A percentile compares a stretch with the other conserved stretches of the same genome.
Evolutionary conservation across 2,329 filamentous ascomycete genomes (phyloP).

Genomic region (Apiospora hydei): DNA sequence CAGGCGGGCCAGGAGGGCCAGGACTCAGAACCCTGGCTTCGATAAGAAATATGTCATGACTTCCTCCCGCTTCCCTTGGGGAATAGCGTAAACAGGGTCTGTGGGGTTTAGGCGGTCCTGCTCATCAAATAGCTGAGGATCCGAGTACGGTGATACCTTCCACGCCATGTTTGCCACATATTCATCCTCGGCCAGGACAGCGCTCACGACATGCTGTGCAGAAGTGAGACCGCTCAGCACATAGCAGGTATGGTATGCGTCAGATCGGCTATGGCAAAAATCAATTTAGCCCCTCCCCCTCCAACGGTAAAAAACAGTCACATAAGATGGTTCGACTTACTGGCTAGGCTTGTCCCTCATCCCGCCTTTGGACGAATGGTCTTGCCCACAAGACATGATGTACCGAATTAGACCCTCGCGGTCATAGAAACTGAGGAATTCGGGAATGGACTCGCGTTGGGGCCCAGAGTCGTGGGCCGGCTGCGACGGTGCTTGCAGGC

Average conservation of each 20-base stretch:
- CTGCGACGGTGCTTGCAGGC: slow-evolving; percentile 62
- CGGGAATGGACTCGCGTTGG: slow-evolving; percentile 32
- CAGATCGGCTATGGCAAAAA: slow-evolving; percentile 65
- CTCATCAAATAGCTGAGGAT: slow-evolving; percentile 72
- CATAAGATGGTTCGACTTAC: slow-evolving; percentile 56
- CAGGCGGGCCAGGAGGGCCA: slow-evolving; percentile 33
- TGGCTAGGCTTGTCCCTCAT: slow-evolving; percentile 93
- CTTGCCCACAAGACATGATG: slow-evolving; percentile 88
- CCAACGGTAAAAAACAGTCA: slow-evolving; percentile 27
- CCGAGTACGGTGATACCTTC: slow-evolving; percentile 55
- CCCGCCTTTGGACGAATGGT: slow-evolving; percentile 73
- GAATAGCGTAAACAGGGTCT: slow-evolving; percentile 88
- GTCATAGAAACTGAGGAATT: slow-evolving; percentile 63
- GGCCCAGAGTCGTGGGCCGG: slow-evolving; percentile 33
- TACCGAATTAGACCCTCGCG: slow-evolving; percentile 87
- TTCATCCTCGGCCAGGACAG: slow-evolving; percentile 42
- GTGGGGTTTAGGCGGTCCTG: slow-evolving; percentile 73
- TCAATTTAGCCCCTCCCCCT: slow-evolving; percentile 28
- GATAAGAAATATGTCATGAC: slow-evolving; percentile 70
- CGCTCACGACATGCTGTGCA: slow-evolving; percentile 70
- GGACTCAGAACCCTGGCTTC: slow-evolving; percentile 62
- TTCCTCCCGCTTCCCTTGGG: slow-evolving; percentile 70
- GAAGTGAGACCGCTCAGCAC: slow-evolving; percentile 85
- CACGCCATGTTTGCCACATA: slow-evolving; percentile 47
- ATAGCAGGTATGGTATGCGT: slow-evolving; percentile 94